phyloP scores from a whole-genome alignment of 441 rosid genomes.

The Pelargonium citronellum region DNA sequence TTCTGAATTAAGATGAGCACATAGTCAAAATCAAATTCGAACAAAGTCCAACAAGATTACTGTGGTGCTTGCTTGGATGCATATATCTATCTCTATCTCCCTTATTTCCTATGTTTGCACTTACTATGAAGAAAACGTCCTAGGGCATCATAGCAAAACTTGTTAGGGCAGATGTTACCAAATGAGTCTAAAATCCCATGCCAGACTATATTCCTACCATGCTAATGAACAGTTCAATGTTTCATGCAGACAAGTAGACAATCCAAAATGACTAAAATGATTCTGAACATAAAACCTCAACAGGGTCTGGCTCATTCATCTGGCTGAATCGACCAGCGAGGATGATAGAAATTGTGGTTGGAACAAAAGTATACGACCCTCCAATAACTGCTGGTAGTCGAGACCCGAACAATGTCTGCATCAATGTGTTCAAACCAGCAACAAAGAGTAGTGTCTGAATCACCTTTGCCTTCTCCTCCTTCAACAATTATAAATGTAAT shows the following conservation, averaged over 20 bases:
- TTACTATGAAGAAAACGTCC: not conserved
- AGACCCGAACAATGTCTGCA: conserved; percentile 65
- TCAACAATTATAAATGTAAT: conserved; percentile 18
- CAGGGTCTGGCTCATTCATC: conserved; percentile 49
- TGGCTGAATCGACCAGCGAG: conserved; percentile 71
- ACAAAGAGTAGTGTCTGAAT: conserved; percentile 86
- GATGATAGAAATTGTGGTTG: conserved; percentile 79
- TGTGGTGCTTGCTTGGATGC: not conserved
- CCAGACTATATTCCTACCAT: not conserved
- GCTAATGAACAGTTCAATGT: conserved; percentile 1
- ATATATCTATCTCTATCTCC: not conserved
- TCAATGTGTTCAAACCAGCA: conserved; percentile 92
- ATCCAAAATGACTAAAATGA: conserved; percentile 15
- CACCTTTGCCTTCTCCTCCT: conserved; percentile 90
- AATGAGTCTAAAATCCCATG: not conserved
- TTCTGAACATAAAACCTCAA: conserved; percentile 48
- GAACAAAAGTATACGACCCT: conserved; percentile 80
- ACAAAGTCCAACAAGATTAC: not conserved
- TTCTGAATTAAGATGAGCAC: conserved; percentile 40
- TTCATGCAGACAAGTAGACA: conserved; percentile 1
- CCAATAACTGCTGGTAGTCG: conserved; percentile 88
- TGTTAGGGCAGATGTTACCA: not conserved
- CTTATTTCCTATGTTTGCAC: not conserved
- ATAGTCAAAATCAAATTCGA: conserved; percentile 8
- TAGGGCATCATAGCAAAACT: not conserved